Percentiles rank a stretch among this genome's conserved stretches.
phyloP scores from a whole-genome alignment of 768 basidiomycete genomes.

The Tylopilus subfusipes region DNA sequence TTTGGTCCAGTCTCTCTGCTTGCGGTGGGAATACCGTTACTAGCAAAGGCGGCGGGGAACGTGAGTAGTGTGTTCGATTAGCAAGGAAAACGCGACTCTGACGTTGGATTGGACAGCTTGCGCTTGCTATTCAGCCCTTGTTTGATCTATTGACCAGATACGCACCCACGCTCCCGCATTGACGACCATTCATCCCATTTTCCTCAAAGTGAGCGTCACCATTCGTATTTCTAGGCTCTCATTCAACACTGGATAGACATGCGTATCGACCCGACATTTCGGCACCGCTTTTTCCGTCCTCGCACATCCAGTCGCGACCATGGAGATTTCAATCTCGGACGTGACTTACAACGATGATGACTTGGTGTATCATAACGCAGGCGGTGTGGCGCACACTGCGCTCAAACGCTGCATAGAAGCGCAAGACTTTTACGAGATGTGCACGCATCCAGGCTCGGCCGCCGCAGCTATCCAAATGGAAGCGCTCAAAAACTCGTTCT shows the following conservation, averaged over 20 bases:
- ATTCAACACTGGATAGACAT: constrained; percentile 39
- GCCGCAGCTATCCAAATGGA: constrained; percentile 77
- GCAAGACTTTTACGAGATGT: constrained; percentile 77
- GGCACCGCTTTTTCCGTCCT: constrained; percentile 60
- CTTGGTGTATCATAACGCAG: constrained; percentile 80
- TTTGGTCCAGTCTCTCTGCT: no score
- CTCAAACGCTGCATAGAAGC: constrained; percentile 67
- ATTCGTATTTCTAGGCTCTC: neutral
- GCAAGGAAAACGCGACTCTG: neutral
- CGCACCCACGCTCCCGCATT: constrained; percentile 52
- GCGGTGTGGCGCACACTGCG: constrained; percentile 62
- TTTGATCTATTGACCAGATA: constrained; percentile 61
- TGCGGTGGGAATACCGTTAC: constrained; percentile 57
- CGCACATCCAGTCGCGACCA: constrained; percentile 54
- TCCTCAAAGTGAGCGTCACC: constrained; percentile 50
- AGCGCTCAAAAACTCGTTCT: constrained; percentile 80
- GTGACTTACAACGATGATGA: constrained; percentile 76
- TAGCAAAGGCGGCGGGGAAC: constrained; percentile 46
- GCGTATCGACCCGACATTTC: constrained; percentile 53
- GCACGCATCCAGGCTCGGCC: constrained; percentile 56
- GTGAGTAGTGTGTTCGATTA: constrained; percentile 37
- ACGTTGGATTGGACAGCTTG: constrained; percentile 34
- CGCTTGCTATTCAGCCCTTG: constrained; percentile 55
- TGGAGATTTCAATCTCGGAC: constrained; percentile 58
- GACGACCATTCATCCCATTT: constrained; percentile 67